Conservation (phyloP, 371 early-diverging fungal species). For the Basidiobolus meristosporus region DNA sequence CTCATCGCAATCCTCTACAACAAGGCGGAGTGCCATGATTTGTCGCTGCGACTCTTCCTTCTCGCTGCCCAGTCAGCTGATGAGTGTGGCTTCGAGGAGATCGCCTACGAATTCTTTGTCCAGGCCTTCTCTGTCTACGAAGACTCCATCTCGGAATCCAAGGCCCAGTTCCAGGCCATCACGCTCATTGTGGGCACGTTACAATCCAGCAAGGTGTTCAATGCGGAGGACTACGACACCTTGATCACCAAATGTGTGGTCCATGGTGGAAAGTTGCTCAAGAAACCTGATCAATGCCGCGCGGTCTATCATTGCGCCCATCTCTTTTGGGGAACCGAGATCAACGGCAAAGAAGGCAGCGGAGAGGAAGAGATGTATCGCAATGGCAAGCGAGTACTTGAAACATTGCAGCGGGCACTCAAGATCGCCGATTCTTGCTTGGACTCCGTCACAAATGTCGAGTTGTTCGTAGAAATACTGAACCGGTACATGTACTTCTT, state of each 20-base stretch:
- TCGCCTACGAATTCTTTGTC: conserved; percentile 80
- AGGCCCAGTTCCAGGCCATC: conserved; percentile 69
- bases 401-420: conserved; percentile 73
- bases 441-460: conserved; percentile 61
- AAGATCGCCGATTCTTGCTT: conserved; percentile 80
- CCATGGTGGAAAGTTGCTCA: conserved; percentile 69
- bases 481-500: conserved; percentile 76
- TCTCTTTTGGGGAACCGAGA: conserved; percentile 65
- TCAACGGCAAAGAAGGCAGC: conserved; percentile 9
- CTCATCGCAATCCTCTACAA: conserved; percentile 42
- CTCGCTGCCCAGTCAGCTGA: conserved; percentile 67
- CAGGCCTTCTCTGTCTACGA: conserved; percentile 85
- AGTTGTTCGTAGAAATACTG: conserved; percentile 78
- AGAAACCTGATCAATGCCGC: conserved; percentile 83
- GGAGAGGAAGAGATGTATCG: conserved; percentile 24
- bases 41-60: conserved; percentile 57
- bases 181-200: conserved; percentile 62
- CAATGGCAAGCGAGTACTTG: conserved; percentile 62
- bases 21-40: conserved; percentile 44
- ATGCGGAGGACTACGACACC: conserved; percentile 71
- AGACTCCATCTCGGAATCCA: conserved; percentile 69
- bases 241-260: conserved; percentile 70
- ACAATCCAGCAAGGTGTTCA: conserved; percentile 50
- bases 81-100: conserved; percentile 62
- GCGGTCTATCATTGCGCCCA: conserved; percentile 56